A percentile compares a stretch with the other conserved stretches of the same genome.
Evolutionary conservation across 257 asterid species (phyloP).

Genomic region (Solanum ossicruentum): DNA sequence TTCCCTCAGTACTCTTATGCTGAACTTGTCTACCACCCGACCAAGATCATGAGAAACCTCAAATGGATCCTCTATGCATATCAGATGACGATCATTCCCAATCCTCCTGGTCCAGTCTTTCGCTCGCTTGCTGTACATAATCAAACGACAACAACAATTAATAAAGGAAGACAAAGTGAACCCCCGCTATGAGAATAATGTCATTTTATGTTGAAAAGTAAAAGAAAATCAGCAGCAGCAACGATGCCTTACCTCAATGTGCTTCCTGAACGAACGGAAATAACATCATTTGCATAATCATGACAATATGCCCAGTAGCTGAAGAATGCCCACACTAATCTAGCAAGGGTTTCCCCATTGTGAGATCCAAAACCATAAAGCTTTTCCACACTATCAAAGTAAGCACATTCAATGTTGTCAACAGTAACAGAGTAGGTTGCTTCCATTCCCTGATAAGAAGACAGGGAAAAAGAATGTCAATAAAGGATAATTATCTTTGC

Average conservation of each 20-base stretch:
- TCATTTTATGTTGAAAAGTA: background rate
- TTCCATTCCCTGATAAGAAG: conserved; percentile 51
- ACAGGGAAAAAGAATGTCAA: background rate
- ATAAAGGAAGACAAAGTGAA: background rate
- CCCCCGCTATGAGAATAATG: background rate
- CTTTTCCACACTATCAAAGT: conserved; percentile 70
- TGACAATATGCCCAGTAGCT: conserved; percentile 91
- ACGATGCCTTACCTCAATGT: conserved; percentile 43
- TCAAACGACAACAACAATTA: background rate
- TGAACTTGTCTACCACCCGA: conserved; percentile 75
- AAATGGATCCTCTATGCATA: conserved; percentile 97
- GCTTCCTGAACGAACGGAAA: conserved; percentile 74
- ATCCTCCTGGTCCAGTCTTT: conserved; percentile 96
- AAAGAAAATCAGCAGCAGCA: background rate
- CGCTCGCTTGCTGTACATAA: conserved; percentile 44
- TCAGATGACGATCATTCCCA: conserved; percentile 88
- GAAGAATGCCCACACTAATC: conserved; percentile 78
- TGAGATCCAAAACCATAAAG: conserved; percentile 50
- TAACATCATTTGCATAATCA: conserved; percentile 73
- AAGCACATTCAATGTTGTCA: conserved; percentile 59
- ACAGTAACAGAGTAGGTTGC: conserved; percentile 43
- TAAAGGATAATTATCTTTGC: background rate
- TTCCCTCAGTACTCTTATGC: conserved; percentile 79
- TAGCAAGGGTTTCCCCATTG: conserved; percentile 55
- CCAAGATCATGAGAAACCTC: conserved; percentile 91